Evolutionary conservation across 1,284 basidiomycete species (phyloP).

Genomic region (Golubevia pallescens): DNA sequence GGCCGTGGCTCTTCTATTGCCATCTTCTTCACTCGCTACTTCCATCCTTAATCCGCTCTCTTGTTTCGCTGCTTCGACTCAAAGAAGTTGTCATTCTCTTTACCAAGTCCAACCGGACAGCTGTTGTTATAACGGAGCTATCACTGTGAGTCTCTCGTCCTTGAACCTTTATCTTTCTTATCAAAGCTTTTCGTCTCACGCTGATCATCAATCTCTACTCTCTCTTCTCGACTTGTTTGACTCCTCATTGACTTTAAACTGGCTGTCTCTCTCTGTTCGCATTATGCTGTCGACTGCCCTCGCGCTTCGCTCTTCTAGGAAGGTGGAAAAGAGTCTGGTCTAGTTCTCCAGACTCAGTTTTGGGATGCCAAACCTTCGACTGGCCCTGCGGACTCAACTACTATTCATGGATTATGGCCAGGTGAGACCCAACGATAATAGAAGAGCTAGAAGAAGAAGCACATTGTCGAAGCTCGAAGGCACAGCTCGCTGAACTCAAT

Average conservation of each 20-base stretch:
- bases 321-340: conserved; percentile 32
- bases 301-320: not conserved
- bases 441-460: no score
- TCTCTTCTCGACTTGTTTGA: no score
- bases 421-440: not conserved
- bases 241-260: no score
- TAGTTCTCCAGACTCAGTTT: conserved; percentile 41
- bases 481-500: no score
- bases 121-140: conserved; percentile 52
- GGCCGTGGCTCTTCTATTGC: no score
- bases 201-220: no score
- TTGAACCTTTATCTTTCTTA: no score
- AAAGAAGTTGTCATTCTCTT: conserved; percentile 25
- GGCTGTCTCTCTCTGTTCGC: no score
- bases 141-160: conserved; percentile 9
- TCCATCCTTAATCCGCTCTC: conserved; percentile 14
- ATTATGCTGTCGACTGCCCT: no score
- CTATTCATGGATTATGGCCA: conserved; percentile 24
- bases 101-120: conserved; percentile 16
- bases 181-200: no score
- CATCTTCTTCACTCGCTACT: no score
- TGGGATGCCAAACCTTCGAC: conserved; percentile 21
- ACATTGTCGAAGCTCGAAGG: no score
- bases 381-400: conserved; percentile 28
- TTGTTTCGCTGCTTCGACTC: conserved; percentile 14